Conservation (phyloP, 2,329 filamentous ascomycete species). For the Zalaria obscura region DNA sequence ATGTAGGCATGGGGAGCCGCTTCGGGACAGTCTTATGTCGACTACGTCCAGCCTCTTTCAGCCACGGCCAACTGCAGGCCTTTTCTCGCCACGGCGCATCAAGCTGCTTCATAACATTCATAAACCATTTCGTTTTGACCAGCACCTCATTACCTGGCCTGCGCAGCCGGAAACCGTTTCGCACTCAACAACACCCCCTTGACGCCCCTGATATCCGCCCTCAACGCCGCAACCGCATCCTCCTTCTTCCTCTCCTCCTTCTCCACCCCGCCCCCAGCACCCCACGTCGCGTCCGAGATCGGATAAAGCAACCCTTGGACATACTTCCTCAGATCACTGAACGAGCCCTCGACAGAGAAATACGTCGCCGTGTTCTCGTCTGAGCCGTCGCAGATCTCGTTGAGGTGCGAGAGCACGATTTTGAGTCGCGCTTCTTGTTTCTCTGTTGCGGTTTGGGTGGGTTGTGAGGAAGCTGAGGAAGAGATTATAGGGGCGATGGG, state of each 20-base stretch:
- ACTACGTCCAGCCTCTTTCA: too few species aligned
- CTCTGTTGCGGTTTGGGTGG: constrained; percentile 9
- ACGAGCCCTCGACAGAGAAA: constrained; percentile 34
- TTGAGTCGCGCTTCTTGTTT: constrained; percentile 32
- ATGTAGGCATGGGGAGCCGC: too few species aligned
- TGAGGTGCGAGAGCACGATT: constrained; percentile 36
- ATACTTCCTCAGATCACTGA: constrained; percentile 47
- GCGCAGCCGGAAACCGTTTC: constrained; percentile 47
- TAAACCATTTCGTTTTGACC: too few species aligned
- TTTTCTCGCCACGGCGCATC: too few species aligned
- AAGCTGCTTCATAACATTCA: too few species aligned
- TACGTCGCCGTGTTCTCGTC: constrained; percentile 38
- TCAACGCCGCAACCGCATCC: constrained; percentile 59
- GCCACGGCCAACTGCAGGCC: too few species aligned
- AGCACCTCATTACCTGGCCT: too few species aligned
- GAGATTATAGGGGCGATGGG: constrained; percentile 18
- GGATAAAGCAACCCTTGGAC: constrained; percentile 45
- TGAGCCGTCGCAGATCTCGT: constrained; percentile 34
- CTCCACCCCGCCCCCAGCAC: constrained; percentile 12
- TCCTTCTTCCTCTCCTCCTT: constrained; percentile 32
- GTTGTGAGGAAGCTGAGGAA: constrained; percentile 12
- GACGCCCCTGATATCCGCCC: constrained; percentile 61
- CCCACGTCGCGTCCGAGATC: constrained; percentile 8
- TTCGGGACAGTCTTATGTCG: too few species aligned
- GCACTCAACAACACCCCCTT: constrained; percentile 68